These are phyloP conservation scores for Pichia thaimueangensis DNA, from an alignment of 805 yeast species.

Conservation along the genomic window DNA sequence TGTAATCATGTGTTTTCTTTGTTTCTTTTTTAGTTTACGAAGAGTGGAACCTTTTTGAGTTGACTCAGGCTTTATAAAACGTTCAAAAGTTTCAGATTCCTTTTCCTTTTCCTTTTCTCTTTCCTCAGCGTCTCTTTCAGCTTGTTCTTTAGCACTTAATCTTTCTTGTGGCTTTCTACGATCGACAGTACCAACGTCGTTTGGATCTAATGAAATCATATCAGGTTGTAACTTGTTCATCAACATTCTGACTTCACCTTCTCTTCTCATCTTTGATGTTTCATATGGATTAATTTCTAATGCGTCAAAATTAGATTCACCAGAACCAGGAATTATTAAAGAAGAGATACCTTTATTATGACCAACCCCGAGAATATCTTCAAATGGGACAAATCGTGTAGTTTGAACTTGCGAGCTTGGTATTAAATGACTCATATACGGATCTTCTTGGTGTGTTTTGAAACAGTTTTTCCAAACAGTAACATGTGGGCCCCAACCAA, in stretches of 20 bases:
- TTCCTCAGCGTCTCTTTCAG: conserved; percentile 32
- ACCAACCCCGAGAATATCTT: conserved; percentile 91
- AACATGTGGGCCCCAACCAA: conserved; percentile 95
- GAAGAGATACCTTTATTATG: conserved; percentile 74
- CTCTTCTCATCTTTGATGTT: conserved; percentile 87
- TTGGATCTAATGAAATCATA: conserved; percentile 87
- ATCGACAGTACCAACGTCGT: conserved; percentile 77
- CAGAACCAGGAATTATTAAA: conserved; percentile 91
- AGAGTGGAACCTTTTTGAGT: conserved; percentile 79
- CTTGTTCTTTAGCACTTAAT: conserved; percentile 52
- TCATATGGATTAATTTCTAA: conserved; percentile 90
- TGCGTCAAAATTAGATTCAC: conserved; percentile 97
- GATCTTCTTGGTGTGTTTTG: conserved; percentile 62
- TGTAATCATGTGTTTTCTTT: conserved; percentile 77
- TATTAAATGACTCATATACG: conserved; percentile 86
- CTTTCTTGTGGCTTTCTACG: conserved; percentile 58
- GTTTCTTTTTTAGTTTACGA: conserved; percentile 75
- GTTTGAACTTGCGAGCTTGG: conserved; percentile 71
- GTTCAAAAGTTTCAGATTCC: conserved; percentile 42
- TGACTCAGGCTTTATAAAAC: conserved; percentile 58
- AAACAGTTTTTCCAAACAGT: conserved; percentile 89
- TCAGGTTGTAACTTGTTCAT: conserved; percentile 88
- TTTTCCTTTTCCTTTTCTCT: conserved; percentile 30
- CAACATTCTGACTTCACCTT: conserved; percentile 78
- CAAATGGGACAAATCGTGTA: conserved; percentile 81